Base-by-base conservation (phyloP, 2,329 filamentous ascomycete species). In the Phialemoniopsis sp. region DNA sequence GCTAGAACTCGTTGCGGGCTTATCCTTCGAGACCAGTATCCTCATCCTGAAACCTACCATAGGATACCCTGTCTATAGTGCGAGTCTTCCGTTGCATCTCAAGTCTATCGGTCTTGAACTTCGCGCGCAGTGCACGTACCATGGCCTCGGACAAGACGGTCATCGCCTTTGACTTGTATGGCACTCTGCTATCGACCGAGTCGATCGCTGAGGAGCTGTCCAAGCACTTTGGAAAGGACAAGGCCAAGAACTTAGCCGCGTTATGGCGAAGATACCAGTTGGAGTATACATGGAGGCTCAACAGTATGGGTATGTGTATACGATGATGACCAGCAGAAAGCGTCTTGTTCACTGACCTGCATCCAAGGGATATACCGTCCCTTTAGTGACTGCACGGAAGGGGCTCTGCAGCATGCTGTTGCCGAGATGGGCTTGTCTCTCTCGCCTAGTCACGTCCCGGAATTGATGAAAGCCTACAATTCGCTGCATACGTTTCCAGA, bases 241-340 rank as follows among this genome's bases (percentile, higher is more conserved):
- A 73, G 47, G 78, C 80, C 3, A 59, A 67, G 17, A 57, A 58
- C 1, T 68, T 89, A 26, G 77, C 83, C 5, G 57, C 70, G 13
- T 59, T 76, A 52, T 88, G 85, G 76, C 69, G 85, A 40, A 72
- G 73, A 21, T 83, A 83, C 52, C 85, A 89, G 58, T 66, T 89
- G 8, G 85, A 89, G 59, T 90, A 89, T 51, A 87, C 85, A 30
- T 89, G 82, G 82, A 69, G 85, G 37, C 62, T 84, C 47, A 89
- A 82, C 52, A 82, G 78, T 67, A 89, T 89, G 85, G 73, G 85
- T 85, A 64, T 45, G 65, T 59, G 33, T 13, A 28, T 44, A 32
- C 37, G 35, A n/a, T n/a, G n/a, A n/a, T n/a, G n/a, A n/a, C n/a
- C n/a, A n/a, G n/a, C n/a, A n/a, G n/a, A n/a, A n/a, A n/a, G 10